Conservation (phyloP, 1,284 basidiomycete genomes). For the Amylostereum areolatum region DNA sequence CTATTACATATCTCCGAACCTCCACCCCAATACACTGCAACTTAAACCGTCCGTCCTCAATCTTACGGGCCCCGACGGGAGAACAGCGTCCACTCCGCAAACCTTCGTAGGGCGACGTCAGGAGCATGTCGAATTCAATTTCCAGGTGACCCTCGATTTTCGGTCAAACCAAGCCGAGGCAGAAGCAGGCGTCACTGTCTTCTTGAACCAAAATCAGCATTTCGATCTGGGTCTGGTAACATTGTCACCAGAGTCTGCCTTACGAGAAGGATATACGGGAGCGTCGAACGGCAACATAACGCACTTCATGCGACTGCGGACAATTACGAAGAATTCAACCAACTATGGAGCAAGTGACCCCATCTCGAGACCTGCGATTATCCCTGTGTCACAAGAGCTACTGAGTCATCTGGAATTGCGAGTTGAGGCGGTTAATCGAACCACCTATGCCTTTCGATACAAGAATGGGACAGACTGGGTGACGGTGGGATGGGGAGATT, state of each 20-base stretch:
- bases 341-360: slow-evolving; percentile 2
- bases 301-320: slow-evolving; percentile 4
- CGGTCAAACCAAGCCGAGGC: slow-evolving; percentile 16
- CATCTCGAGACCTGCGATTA: slow-evolving; percentile 2
- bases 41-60: slow-evolving; percentile 22
- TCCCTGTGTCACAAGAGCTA: background rate
- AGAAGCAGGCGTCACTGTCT: slow-evolving; percentile 24
- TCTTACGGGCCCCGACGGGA: slow-evolving; percentile 21
- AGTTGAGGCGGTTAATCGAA: slow-evolving; percentile 6
- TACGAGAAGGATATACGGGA: background rate
- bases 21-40: slow-evolving; percentile 19
- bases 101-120: slow-evolving; percentile 23
- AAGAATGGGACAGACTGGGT: background rate
- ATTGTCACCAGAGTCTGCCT: slow-evolving; percentile 8
- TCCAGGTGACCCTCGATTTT: slow-evolving; percentile 9
- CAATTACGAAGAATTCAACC: slow-evolving; percentile 3
- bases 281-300: background rate
- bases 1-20: slow-evolving; percentile 20
- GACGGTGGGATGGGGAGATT: slow-evolving; percentile 4
- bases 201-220: slow-evolving; percentile 23
- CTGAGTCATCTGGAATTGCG: background rate
- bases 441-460: slow-evolving; percentile 7
- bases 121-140: slow-evolving; percentile 18
- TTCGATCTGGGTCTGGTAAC: slow-evolving; percentile 23
- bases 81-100: slow-evolving; percentile 5